phyloP scores from a whole-genome alignment of 306 rosid genomes.

The Senna tora region DNA sequence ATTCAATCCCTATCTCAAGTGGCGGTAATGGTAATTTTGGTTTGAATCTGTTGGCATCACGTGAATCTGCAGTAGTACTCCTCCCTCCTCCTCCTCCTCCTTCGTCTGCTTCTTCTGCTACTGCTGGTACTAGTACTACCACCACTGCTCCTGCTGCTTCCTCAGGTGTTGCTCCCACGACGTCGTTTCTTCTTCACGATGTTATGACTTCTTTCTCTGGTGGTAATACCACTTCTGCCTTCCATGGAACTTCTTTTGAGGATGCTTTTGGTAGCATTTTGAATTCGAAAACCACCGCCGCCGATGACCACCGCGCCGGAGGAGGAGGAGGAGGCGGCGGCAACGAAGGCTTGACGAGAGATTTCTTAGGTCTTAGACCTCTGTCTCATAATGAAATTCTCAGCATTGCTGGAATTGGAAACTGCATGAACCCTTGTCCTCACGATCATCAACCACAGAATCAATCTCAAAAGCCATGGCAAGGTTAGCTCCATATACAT shows the following conservation, averaged over 20 bases:
- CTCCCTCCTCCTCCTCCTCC: background rate
- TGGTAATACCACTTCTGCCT: conserved; percentile 37
- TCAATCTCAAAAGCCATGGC: conserved; percentile 81
- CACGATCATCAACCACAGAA: conserved; percentile 45
- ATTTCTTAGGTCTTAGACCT: conserved; percentile 87
- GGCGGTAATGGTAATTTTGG: conserved; percentile 41
- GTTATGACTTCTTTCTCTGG: conserved; percentile 61
- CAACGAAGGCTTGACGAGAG: conserved; percentile 78
- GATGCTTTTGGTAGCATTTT: conserved; percentile 63
- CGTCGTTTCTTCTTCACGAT: conserved; percentile 54
- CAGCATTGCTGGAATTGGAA: conserved; percentile 70
- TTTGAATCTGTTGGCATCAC: conserved; percentile 59
- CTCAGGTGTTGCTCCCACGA: conserved; percentile 27
- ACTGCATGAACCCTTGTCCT: conserved; percentile 52
- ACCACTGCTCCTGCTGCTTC: conserved; percentile 6
- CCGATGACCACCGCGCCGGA: background rate
- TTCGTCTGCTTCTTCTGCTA: conserved; percentile 17
- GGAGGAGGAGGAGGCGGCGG: conserved; percentile 9
- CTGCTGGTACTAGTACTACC: background rate
- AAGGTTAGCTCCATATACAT: conserved; percentile 53
- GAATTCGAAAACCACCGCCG: conserved; percentile 23
- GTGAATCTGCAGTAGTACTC: conserved; percentile 32
- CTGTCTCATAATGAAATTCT: conserved; percentile 77
- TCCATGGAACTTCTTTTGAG: conserved; percentile 65
- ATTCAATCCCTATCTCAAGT: background rate